Evolutionary conservation across 2,329 filamentous ascomycete species (phyloP), one percentile per base, ranked within the genome.

Genomic region (Fusarium caatingaense): DNA sequence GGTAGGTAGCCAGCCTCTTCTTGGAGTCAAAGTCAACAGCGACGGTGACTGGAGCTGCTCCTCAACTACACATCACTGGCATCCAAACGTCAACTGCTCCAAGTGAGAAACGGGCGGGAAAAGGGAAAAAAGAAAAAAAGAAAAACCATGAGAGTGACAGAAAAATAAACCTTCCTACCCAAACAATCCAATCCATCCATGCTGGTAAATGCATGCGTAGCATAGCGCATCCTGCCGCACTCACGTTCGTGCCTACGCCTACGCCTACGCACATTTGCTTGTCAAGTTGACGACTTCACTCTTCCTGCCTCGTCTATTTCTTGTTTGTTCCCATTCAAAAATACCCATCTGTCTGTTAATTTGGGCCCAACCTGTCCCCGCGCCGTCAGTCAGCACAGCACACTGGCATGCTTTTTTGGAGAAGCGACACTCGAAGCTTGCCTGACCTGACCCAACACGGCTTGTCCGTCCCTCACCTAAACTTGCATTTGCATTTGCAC

Each of bases 181-280:
- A 71, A 73, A 72, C 61, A 72, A 63, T 68, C 68, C 34, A 37
- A n/a, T 37, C 34, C 30, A 16, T 16, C 15, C 72, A 70, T 76
- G 68, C 73, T 70, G 73, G 64, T 71, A 70, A 72, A 69, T 74
- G 75, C 75, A 76, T 71, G 70, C 64, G 66, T 72, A 66, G 67
- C 71, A 72, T 71, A 67, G 67, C 64, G 62, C 71, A 74, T 69
- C 71, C 72, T 73, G 69, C 69, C 60, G 53, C 64, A 56, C 59
- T 40, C 49, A 70, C 55, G 42, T 60, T 59, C 46, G 30, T 48
- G 56, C 62, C 13, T 45, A 45, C 58, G 48, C 59, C n/a, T n/a
- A n/a, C n/a, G n/a, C n/a, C n/a, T n/a, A 63, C 54, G 21, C 59
- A 62, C 25, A 64, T 46, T 50, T 40, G 54, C 40, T 50, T 44